These are phyloP conservation scores for Mycena rebaudengoi DNA, from an alignment of 768 basidiomycete species.

Conservation along the genomic window DNA sequence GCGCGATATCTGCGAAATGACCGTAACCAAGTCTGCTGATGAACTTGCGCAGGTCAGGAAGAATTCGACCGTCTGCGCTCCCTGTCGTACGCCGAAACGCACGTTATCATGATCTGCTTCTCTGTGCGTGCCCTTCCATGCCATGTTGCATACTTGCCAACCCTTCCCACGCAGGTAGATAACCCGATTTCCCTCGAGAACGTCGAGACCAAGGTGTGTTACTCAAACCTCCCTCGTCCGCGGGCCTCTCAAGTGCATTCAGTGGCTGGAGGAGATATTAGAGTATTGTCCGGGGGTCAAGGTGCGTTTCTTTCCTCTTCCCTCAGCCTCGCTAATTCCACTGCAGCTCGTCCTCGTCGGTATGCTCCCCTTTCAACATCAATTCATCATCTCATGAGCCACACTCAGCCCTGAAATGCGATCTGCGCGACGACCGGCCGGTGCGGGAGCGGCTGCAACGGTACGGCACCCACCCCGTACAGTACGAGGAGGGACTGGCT, in stretches of 20 bases:
- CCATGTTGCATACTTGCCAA: slow-evolving; percentile 19
- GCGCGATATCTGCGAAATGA: slow-evolving; percentile 7
- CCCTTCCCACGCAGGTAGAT: slow-evolving; percentile 67
- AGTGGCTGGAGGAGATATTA: slow-evolving; percentile 95
- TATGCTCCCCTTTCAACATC: slow-evolving; percentile 48
- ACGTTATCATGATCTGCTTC: slow-evolving; percentile 96
- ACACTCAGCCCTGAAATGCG: slow-evolving; percentile 89
- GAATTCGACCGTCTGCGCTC: slow-evolving; percentile 95
- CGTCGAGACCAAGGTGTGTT: slow-evolving; percentile 86
- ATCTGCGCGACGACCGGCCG: slow-evolving; percentile 85
- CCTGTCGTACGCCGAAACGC: slow-evolving; percentile 95
- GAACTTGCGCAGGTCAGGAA: slow-evolving; percentile 76
- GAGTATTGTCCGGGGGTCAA: slow-evolving; percentile 97
- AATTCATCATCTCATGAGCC: slow-evolving; percentile 11
- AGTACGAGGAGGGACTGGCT: slow-evolving; percentile 92
- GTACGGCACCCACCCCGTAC: slow-evolving; percentile 75
- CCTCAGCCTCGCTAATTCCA: slow-evolving; percentile 13
- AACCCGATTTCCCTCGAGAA: slow-evolving; percentile 96
- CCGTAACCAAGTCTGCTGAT: slow-evolving; percentile 19
- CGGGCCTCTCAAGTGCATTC: slow-evolving; percentile 18
- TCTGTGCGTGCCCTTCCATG: slow-evolving; percentile 63
- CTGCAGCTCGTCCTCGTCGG: slow-evolving; percentile 86
- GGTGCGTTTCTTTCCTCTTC: slow-evolving; percentile 50
- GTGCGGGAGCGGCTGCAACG: slow-evolving; percentile 78
- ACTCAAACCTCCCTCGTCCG: no score